phyloP scores from a whole-genome alignment of 345 rosid species.

The Eucalyptus grandis region DNA sequence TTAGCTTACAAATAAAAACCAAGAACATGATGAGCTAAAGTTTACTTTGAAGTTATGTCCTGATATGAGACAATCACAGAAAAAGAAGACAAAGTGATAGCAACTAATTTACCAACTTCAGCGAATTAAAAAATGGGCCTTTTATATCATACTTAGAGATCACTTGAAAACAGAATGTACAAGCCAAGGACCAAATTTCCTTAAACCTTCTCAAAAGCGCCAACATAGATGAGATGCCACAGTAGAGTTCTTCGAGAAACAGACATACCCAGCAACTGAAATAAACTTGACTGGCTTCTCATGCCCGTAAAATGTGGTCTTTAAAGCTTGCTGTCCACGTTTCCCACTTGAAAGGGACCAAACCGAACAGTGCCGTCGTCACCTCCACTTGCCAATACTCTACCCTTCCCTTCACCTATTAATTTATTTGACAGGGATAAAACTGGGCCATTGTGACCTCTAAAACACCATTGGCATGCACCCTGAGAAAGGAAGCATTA shows the following conservation, averaged over 20 bases:
- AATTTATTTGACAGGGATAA: slow-evolving; percentile 46
- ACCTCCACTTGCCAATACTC: slow-evolving; percentile 59
- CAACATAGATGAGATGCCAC: background rate
- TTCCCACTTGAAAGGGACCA: slow-evolving; percentile 62
- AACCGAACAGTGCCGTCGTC: slow-evolving; percentile 59
- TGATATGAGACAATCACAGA: background rate
- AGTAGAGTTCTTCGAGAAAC: background rate
- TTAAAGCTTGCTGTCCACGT: slow-evolving; percentile 44
- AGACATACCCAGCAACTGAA: slow-evolving; percentile 48
- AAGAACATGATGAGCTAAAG: background rate
- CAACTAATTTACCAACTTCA: background rate
- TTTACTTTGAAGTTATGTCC: background rate
- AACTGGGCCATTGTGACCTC: slow-evolving; percentile 53
- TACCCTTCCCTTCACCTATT: slow-evolving; percentile 29
- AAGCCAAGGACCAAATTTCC: background rate
- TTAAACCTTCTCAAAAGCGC: background rate
- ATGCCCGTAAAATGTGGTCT: slow-evolving; percentile 54
- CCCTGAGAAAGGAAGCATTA: slow-evolving; percentile 22
- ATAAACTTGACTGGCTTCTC: slow-evolving; percentile 42
- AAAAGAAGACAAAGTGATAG: background rate
- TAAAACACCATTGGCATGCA: slow-evolving; percentile 38
- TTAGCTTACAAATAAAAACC: background rate
- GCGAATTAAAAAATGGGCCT: background rate
- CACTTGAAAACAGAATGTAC: background rate
- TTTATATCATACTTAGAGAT: background rate